Base-by-base conservation (phyloP, 805 yeast species). In the Suhomyces sp. region DNA sequence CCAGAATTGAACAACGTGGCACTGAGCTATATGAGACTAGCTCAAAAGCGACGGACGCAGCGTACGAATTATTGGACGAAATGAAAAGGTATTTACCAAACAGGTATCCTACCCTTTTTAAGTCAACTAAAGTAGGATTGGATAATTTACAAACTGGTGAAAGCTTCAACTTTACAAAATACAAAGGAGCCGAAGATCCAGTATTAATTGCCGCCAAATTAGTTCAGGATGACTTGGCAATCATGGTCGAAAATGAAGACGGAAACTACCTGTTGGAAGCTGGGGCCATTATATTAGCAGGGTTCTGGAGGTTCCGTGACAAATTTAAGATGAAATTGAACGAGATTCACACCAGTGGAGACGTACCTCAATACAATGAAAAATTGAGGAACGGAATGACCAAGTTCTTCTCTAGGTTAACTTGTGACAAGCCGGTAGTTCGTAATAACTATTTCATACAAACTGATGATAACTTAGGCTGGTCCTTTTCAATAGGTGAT, bases 301-400 rank as follows among this genome's bases (percentile, higher is more conserved):
- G 86, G 0, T 85, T 84, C 64, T 85, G 89, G 89, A 73, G 87
- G 61, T 73, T 85, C 41, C 75, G 68, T 49, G 89, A 85, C 60
- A 85, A 85, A 63, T 61, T 79, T 29, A 76, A 81, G 50, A 66
- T 79, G 66, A 83, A 86, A 15, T 66, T 85, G 43, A 69, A 77
- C 39, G 76, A 73, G 21, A 84, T 85, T 54, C 90, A 85, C 62
- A 81, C 85, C 8, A 69, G 79, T 43, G 89, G 88, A 24, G 86
- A 83, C 58, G 89, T 85, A 37, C 89, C 89, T 10, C 81, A 84
- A 60, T 85, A 79, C 60, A 73, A 79, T 49, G 80, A 78, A 37
- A 80, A 84, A 59, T 74, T 85, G 59, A 77, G 81, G 61, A 65
- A 68, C 31, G 85, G 87, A 3, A 85, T 85, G 89, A 85, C 83